Evolutionary conservation across 2,329 filamentous ascomycete genomes (phyloP), one percentile per base, ranked within the genome.

Genomic region (Thermothelomyces thermophilus): DNA sequence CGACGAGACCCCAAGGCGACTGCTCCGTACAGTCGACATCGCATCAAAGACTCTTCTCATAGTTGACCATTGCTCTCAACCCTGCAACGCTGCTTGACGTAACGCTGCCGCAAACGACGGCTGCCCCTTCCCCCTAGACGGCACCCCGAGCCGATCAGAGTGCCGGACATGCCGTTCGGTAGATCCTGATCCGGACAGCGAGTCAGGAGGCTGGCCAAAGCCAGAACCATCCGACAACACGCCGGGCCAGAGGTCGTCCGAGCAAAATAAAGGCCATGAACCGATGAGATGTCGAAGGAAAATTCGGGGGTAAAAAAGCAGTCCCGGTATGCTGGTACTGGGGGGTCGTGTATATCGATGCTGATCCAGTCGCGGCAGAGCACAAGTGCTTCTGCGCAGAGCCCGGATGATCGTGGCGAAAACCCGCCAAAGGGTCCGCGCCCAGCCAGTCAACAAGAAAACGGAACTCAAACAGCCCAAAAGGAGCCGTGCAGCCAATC

Each of bases 141-240:
- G 53, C 53, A 60, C 56, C 50, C 56, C 52, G 43, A 46, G 8
- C 56, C 20, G 24, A 44, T 54, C 50, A 42, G 43, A 50, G 53
- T 58, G 59, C 58, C 60, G 61, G 60, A 37, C 58, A 54, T 62
- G 61, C 61, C 61, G 61, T 63, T 60, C 61, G 53, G 54, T 50
- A 55, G 53, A 51, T 44, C 50, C 50, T 37, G 30, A 39, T 44
- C 53, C 47, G 39, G 19, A 41, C 41, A 51, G 42, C 49, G 41
- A 46, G 40, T 6, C 41, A 28, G 41, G 35, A 19, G 50, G 36
- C n/a, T 30, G 44, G 17, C 37, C 17, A 16, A 20, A 41, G 40
- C 48, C 46, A 47, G 52, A 26, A 41, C 47, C 37, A 19, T 49
- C 44, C 28, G 37, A 46, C 45, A 28, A 45, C 46, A 30, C 56